Evolutionary conservation across 768 basidiomycete species (phyloP).

Genomic region (Flagelloscypha sp.): DNA sequence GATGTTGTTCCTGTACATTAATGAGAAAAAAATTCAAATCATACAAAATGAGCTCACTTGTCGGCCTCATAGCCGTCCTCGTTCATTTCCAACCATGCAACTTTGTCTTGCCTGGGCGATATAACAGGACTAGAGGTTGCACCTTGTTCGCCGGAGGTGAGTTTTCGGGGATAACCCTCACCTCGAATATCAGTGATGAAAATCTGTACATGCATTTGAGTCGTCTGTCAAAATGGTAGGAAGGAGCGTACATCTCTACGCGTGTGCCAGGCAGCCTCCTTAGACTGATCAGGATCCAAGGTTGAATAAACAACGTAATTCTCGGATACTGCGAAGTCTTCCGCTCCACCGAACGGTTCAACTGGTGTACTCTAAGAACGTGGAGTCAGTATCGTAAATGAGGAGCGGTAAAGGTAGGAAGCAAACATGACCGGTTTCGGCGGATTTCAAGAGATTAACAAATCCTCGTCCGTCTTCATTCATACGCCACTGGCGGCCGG

Average conservation of each 20-base stretch:
- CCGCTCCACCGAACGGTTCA: conserved; percentile 79
- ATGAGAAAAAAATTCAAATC: neutral
- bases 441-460: conserved; percentile 49
- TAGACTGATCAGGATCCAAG: conserved; percentile 71
- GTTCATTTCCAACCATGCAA: conserved; percentile 83
- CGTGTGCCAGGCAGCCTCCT: conserved; percentile 82
- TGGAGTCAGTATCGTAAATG: conserved; percentile 1
- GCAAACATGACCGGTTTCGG: conserved; percentile 67
- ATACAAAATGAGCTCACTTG: conserved; percentile 31
- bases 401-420: neutral
- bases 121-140: conserved; percentile 72
- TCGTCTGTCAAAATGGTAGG: neutral
- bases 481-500: conserved; percentile 47
- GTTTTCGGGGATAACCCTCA: conserved; percentile 41
- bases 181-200: conserved; percentile 60
- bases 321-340: conserved; percentile 70
- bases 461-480: conserved; percentile 43
- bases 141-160: conserved; percentile 81
- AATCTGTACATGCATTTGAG: conserved; percentile 32
- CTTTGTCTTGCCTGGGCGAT: conserved; percentile 55
- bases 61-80: conserved; percentile 89
- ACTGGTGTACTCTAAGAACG: conserved; percentile 57
- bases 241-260: conserved; percentile 62
- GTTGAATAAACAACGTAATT: conserved; percentile 74
- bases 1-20: conserved; percentile 54